Conservation (phyloP, 192 early-diverging fungal species). For the Coemansia sp. region DNA sequence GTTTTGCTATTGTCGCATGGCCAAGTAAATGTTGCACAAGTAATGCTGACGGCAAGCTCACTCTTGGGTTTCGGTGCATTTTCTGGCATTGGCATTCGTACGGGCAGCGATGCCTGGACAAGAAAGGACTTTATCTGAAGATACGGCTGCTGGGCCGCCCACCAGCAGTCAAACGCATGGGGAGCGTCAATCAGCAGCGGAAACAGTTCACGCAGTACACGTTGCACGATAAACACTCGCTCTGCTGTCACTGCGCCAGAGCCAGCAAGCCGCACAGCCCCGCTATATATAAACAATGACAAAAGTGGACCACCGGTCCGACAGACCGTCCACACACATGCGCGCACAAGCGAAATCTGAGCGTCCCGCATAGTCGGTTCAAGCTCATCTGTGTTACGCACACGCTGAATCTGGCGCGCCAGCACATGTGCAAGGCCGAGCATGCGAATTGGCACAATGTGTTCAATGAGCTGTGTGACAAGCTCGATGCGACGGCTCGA, state of each 20-base stretch:
- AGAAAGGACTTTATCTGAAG: conserved; percentile 13
- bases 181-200: conserved; percentile 41
- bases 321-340: conserved; percentile 18
- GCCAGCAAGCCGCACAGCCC: not conserved
- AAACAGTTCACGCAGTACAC: conserved; percentile 35
- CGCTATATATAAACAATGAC: conserved; percentile 36
- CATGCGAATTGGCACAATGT: conserved; percentile 34
- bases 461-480: conserved; percentile 20
- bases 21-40: conserved; percentile 16
- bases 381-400: conserved; percentile 21
- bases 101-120: not conserved
- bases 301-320: conserved; percentile 31
- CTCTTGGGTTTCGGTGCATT: not conserved
- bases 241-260: conserved; percentile 13
- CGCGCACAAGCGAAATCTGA: not conserved
- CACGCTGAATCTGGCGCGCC: not conserved
- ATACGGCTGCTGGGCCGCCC: conserved; percentile 30
- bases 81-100: not conserved
- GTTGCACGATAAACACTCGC: conserved; percentile 36
- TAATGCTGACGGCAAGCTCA: conserved; percentile 10
- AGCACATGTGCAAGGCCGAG: conserved; percentile 24
- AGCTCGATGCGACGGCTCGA: conserved; percentile 4
- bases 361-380: not conserved
- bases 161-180: conserved; percentile 39
- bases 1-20: not conserved